phyloP scores from a whole-genome alignment of 768 basidiomycete genomes.

The Termitomyces sp. region DNA sequence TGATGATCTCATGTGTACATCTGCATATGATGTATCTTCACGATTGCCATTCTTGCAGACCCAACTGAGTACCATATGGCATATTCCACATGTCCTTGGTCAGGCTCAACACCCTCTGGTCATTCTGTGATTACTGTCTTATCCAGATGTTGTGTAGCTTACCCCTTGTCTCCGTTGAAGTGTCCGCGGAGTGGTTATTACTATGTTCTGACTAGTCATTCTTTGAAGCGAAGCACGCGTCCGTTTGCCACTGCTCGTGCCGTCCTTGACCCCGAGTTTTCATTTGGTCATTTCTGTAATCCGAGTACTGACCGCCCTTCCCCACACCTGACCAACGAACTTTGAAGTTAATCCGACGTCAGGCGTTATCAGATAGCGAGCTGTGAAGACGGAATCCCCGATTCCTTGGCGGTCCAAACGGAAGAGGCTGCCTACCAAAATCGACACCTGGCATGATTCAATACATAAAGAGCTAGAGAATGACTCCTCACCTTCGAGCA shows the following conservation, averaged over 20 bases:
- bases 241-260: background rate
- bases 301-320: too few species aligned
- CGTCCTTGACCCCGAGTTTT: background rate
- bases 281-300: background rate
- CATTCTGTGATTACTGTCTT: background rate
- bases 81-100: background rate
- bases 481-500: background rate
- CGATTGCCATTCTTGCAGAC: too few species aligned
- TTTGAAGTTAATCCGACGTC: background rate
- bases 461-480: constrained; percentile 2
- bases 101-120: background rate
- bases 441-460: background rate
- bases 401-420: background rate
- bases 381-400: too few species aligned
- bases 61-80: too few species aligned
- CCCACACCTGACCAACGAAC: background rate
- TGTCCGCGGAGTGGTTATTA: background rate
- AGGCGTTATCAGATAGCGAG: background rate
- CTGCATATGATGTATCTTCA: too few species aligned
- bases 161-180: too few species aligned
- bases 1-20: background rate
- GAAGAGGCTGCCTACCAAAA: background rate
- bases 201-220: background rate
- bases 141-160: background rate
- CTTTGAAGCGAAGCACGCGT: background rate